These are phyloP conservation scores for Eucalyptus virginea DNA, from an alignment of 345 rosid genomes.

Conservation along the genomic window DNA sequence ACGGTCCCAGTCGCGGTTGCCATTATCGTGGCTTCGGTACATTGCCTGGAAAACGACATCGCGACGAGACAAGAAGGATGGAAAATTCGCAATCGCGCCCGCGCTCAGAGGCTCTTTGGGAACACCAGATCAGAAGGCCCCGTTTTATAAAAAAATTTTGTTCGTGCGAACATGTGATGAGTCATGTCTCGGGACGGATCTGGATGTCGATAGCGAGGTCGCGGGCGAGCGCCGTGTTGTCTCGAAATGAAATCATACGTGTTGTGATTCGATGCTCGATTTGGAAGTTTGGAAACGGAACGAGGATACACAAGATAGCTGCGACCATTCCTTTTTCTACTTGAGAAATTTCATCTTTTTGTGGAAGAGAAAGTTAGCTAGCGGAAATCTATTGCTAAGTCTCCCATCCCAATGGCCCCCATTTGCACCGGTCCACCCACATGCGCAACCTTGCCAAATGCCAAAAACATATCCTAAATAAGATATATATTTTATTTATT, in stretches of 20 bases:
- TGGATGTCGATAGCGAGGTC: not conserved
- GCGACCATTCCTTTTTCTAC: not conserved
- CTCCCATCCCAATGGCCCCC: not conserved
- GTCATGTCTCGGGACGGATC: not conserved
- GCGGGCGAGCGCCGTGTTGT: not conserved
- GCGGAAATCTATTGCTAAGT: not conserved
- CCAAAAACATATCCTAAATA: not conserved
- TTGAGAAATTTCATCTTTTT: not conserved
- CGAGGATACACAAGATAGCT: not conserved
- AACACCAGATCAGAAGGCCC: not conserved
- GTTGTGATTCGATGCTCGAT: not conserved
- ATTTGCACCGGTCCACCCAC: not conserved
- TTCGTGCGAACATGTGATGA: accelerated
- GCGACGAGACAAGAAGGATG: not conserved
- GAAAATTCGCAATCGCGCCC: not conserved
- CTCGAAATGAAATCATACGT: too few species aligned
- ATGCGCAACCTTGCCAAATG: not conserved
- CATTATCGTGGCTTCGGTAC: not conserved
- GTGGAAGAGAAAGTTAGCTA: not conserved
- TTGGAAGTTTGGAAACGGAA: not conserved
- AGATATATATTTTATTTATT: not conserved
- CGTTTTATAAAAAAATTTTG: not conserved
- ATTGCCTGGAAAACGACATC: not conserved
- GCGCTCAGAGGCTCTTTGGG: not conserved
- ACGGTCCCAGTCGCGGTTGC: not conserved